Conservation (phyloP, 371 early-diverging fungal species). For the Syncephalastrum sp. region DNA sequence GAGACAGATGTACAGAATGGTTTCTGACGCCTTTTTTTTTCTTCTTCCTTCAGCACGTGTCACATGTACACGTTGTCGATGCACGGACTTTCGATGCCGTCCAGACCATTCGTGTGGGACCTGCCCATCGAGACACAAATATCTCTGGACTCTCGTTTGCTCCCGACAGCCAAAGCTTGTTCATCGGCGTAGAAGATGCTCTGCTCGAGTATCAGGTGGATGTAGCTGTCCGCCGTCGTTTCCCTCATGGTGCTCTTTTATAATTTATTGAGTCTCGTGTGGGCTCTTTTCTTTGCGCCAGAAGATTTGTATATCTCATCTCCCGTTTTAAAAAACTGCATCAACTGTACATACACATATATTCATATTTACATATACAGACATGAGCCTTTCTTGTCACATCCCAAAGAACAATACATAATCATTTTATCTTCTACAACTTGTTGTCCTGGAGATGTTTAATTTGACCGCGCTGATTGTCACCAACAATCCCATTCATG, state of each 20-base stretch:
- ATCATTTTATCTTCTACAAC: no score
- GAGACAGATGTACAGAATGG: background rate
- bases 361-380: no score
- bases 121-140: slow-evolving; percentile 63
- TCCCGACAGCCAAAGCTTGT: slow-evolving; percentile 73
- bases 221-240: slow-evolving; percentile 55
- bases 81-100: slow-evolving; percentile 78
- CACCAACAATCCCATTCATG: no score
- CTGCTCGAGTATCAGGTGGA: slow-evolving; percentile 60
- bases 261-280: slow-evolving; percentile 14
- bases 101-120: slow-evolving; percentile 63
- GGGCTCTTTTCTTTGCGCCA: background rate
- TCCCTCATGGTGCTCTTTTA: slow-evolving; percentile 51
- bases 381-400: no score
- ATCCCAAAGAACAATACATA: no score
- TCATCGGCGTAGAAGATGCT: slow-evolving; percentile 65
- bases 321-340: no score
- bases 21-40: background rate
- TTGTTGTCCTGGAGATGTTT: no score
- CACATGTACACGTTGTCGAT: slow-evolving; percentile 83
- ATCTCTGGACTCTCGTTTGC: slow-evolving; percentile 80
- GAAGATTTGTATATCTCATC: no score
- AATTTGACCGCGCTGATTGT: no score
- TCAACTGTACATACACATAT: no score
- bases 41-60: slow-evolving; percentile 59